Evolutionary conservation across 208 protist genomes (phyloP).

Genomic region (Histomonas meleagridis): DNA sequence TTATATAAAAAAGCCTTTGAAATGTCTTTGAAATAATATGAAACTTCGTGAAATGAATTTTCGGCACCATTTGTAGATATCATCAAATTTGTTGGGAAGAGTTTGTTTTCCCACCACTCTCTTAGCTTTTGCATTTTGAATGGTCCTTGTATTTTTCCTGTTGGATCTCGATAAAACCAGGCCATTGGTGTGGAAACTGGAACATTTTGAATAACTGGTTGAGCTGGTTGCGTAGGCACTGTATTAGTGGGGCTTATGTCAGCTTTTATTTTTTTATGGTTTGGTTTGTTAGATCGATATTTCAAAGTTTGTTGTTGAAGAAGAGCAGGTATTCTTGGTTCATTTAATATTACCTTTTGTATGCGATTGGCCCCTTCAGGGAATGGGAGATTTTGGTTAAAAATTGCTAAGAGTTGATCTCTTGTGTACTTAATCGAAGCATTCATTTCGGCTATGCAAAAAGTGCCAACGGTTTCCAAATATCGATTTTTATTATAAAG

Average conservation of each 20-base stretch:
- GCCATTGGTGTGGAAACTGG: background rate
- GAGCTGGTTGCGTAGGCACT: too few species aligned
- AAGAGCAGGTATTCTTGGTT: too few species aligned
- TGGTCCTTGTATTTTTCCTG: background rate
- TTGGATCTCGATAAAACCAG: background rate
- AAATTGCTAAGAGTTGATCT: background rate
- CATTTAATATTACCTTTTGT: too few species aligned
- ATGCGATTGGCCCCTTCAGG: too few species aligned
- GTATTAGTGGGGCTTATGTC: too few species aligned
- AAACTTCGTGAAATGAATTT: background rate
- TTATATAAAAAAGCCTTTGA: background rate
- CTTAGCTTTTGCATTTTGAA: background rate
- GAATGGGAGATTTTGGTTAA: background rate
- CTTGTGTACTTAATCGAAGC: background rate
- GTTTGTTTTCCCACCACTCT: background rate
- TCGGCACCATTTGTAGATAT: background rate
- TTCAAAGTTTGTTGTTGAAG: too few species aligned
- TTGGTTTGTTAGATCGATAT: too few species aligned
- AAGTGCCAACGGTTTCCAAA: too few species aligned
- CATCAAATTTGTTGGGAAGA: background rate
- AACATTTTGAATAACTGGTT: too few species aligned
- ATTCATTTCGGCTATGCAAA: too few species aligned
- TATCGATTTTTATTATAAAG: too few species aligned
- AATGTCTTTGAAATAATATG: background rate
- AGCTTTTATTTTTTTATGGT: too few species aligned